Conservation (phyloP, 2,329 filamentous ascomycete genomes). For the Onygenales sp. region DNA sequence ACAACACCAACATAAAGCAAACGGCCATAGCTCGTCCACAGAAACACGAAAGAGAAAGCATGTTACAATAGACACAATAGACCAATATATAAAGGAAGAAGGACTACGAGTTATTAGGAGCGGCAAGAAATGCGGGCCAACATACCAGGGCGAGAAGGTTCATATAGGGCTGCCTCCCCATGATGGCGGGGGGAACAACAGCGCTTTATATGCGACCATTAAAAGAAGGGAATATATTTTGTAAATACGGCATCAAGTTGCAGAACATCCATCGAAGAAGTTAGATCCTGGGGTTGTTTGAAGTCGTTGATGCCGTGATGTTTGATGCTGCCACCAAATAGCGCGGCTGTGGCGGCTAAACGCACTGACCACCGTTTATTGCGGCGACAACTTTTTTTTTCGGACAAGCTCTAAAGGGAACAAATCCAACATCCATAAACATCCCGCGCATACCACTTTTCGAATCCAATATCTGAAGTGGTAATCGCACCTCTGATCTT, state of each 20-base stretch:
- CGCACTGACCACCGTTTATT: conserved; percentile 25
- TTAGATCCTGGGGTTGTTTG: background rate
- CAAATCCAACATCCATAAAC: background rate
- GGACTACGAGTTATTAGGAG: background rate
- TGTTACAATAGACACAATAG: background rate
- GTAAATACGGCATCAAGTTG: background rate
- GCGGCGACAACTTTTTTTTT: conserved; percentile 11
- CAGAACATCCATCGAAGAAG: background rate
- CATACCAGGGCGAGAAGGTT: conserved; percentile 38
- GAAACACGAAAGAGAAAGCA: background rate
- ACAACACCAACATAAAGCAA: too few relatives aligned
- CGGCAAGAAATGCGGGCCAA: background rate
- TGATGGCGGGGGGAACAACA: conserved; percentile 11
- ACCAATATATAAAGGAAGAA: background rate
- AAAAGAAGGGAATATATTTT: background rate
- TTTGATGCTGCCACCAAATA: background rate
- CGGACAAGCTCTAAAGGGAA: background rate
- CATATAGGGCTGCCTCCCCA: conserved; percentile 38
- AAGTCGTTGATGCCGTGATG: background rate
- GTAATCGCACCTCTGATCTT: background rate
- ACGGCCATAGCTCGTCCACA: too few relatives aligned
- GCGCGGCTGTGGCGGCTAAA: conserved; percentile 13
- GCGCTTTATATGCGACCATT: background rate
- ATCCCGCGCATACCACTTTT: background rate
- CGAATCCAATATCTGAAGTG: background rate